Conservation (phyloP, 2,329 filamentous ascomycete species). For the Xylaria sp. region DNA sequence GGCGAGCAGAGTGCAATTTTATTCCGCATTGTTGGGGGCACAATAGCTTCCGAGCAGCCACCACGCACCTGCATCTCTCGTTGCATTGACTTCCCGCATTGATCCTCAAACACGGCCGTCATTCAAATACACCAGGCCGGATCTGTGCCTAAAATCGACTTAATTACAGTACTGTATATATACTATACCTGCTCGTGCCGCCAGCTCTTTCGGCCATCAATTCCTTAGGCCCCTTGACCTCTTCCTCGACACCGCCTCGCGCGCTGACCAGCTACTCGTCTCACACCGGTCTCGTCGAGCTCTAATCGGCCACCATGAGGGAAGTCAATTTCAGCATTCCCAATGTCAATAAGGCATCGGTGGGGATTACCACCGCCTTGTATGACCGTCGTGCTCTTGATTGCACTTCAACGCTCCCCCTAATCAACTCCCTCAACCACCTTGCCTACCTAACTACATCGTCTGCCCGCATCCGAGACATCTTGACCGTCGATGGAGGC, state of each 20-base stretch:
- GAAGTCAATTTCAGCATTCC: constrained; percentile 99
- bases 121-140: constrained; percentile 37
- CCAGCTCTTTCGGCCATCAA: constrained; percentile 26
- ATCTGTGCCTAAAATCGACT: constrained; percentile 39
- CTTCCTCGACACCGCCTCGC: constrained; percentile 36
- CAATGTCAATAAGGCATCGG: constrained; percentile 98
- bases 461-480: constrained; percentile 96
- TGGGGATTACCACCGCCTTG: constrained; percentile 97
- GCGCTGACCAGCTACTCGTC: constrained; percentile 45
- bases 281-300: constrained; percentile 24
- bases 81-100: constrained; percentile 45
- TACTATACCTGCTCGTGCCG: constrained; percentile 40
- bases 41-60: constrained; percentile 39
- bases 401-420: constrained; percentile 95
- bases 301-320: constrained; percentile 77
- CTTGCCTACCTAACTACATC: constrained; percentile 98
- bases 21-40: constrained; percentile 45
- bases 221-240: constrained; percentile 18
- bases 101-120: constrained; percentile 43
- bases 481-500: constrained; percentile 97
- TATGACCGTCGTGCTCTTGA: constrained; percentile 98
- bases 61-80: constrained; percentile 30
- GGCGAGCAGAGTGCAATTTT: constrained; percentile 39
- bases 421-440: constrained; percentile 99
- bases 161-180: constrained; percentile 40